Evolutionary conservation across 352 stramenopile species (phyloP).

Genomic region (Pythium angustatum): DNA sequence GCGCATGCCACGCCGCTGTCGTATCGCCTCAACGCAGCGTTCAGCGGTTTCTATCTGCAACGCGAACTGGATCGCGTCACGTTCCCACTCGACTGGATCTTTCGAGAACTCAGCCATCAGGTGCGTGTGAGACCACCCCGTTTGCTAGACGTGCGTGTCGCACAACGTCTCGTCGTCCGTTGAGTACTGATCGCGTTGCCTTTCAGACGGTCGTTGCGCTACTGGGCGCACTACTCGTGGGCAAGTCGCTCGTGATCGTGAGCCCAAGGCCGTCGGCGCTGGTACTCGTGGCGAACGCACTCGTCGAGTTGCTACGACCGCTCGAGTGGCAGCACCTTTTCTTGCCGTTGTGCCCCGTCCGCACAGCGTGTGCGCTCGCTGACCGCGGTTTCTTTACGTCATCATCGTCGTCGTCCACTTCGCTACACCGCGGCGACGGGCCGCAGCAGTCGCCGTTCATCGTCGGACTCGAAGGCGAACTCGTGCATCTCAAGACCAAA

Average conservation of each 20-base stretch:
- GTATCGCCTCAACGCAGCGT: constrained; percentile 36
- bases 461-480: constrained; percentile 51
- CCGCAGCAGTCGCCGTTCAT: constrained; percentile 38
- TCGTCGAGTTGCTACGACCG: constrained; percentile 44
- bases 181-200: not conserved
- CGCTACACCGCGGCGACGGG: not conserved
- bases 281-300: constrained; percentile 39
- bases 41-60: constrained; percentile 41
- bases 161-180: no score
- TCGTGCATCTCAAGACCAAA: constrained; percentile 50
- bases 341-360: constrained; percentile 52
- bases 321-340: constrained; percentile 68
- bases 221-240: constrained; percentile 47
- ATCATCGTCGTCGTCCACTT: constrained; percentile 5
- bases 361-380: constrained; percentile 35
- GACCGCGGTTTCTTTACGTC: constrained; percentile 40
- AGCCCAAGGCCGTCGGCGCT: constrained; percentile 46
- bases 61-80: constrained; percentile 12
- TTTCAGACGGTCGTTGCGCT: constrained; percentile 50
- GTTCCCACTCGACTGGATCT: constrained; percentile 39
- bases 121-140: constrained; percentile 20
- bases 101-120: constrained; percentile 62
- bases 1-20: not conserved
- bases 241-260: constrained; percentile 58
- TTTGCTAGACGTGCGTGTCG: no score